Percentiles rank a stretch among this genome's conserved stretches.
These are phyloP conservation scores for Debaryomyces tyrocola DNA, from an alignment of 805 yeast genomes.

Conservation along the genomic window DNA sequence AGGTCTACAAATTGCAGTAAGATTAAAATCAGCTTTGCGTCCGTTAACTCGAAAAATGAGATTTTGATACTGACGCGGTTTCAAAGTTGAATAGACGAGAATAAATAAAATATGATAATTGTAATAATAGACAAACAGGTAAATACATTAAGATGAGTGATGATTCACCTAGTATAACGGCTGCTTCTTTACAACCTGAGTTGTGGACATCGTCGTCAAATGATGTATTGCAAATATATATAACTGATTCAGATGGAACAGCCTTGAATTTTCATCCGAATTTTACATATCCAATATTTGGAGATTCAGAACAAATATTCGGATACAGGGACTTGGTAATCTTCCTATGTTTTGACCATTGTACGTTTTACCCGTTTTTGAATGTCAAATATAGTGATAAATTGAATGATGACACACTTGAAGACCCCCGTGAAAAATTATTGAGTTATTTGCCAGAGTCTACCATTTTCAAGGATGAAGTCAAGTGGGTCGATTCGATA, in stretches of 20 bases:
- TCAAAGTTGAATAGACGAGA: too few relatives aligned
- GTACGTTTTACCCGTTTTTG: constrained; percentile 71
- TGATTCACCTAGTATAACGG: constrained; percentile 4
- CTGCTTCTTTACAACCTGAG: constrained; percentile 55
- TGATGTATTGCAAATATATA: constrained; percentile 57
- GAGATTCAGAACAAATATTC: constrained; percentile 84
- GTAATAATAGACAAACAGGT: too few relatives aligned
- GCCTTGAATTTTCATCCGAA: constrained; percentile 65
- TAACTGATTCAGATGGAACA: constrained; percentile 57
- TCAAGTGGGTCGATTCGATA: constrained; percentile 60
- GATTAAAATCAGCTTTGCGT: too few relatives aligned
- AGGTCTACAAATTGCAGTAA: too few relatives aligned
- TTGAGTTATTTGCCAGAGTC: constrained; percentile 60
- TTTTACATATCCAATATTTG: constrained; percentile 92
- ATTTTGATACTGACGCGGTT: too few relatives aligned
- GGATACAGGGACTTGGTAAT: constrained; percentile 77
- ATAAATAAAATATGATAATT: too few relatives aligned
- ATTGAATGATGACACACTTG: constrained; percentile 53
- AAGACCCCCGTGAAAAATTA: constrained; percentile 58
- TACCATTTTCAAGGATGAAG: constrained; percentile 63
- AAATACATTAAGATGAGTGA: constrained; percentile 1
- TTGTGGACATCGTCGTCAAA: constrained; percentile 76
- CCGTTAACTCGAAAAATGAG: too few relatives aligned
- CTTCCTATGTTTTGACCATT: constrained; percentile 67
- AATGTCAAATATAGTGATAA: constrained; percentile 56